phyloP scores from a whole-genome alignment of 768 basidiomycete species.

The Trametes elegans region DNA sequence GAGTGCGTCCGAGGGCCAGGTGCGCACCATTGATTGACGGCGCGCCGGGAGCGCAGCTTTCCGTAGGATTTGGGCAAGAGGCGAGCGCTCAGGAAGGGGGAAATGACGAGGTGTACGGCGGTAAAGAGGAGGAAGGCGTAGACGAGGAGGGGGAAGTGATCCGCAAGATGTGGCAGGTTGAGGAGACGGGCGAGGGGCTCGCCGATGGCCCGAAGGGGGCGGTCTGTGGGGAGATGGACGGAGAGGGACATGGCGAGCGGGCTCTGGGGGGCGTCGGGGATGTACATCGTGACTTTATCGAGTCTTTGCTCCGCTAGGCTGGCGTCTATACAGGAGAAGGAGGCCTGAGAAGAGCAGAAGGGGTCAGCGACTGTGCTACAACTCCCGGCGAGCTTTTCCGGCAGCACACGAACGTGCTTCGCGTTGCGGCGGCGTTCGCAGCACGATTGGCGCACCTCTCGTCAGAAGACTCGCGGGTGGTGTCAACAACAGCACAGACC shows the following conservation, averaged over 20 bases:
- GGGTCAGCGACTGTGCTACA: neutral
- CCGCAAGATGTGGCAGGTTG: slow-evolving; percentile 53
- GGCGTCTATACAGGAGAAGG: slow-evolving; percentile 12
- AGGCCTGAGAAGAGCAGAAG: slow-evolving; percentile 6
- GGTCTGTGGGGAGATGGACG: slow-evolving; percentile 20
- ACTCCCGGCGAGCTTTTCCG: neutral
- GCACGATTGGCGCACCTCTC: neutral
- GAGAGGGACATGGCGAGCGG: slow-evolving; percentile 14
- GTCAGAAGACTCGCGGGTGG: too few relatives aligned
- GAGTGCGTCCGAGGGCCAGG: neutral
- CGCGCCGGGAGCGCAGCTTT: slow-evolving; percentile 39
- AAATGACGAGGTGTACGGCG: slow-evolving; percentile 53
- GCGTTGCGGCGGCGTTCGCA: neutral
- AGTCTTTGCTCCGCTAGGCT: neutral
- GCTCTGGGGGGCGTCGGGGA: slow-evolving; percentile 1
- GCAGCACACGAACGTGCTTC: slow-evolving; percentile 8
- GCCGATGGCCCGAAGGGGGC: slow-evolving; percentile 17
- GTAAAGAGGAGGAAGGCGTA: slow-evolving; percentile 57
- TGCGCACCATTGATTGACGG: slow-evolving; percentile 61
- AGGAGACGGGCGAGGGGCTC: slow-evolving; percentile 31
- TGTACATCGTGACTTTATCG: slow-evolving; percentile 16
- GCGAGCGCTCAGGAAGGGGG: slow-evolving; percentile 49
- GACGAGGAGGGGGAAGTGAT: slow-evolving; percentile 53
- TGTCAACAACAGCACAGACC: too few relatives aligned
- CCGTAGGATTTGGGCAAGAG: slow-evolving; percentile 52